These are phyloP conservation scores for Aspergillus sp. DNA, from an alignment of 2,329 filamentous ascomycete species.

Conservation along the genomic window DNA sequence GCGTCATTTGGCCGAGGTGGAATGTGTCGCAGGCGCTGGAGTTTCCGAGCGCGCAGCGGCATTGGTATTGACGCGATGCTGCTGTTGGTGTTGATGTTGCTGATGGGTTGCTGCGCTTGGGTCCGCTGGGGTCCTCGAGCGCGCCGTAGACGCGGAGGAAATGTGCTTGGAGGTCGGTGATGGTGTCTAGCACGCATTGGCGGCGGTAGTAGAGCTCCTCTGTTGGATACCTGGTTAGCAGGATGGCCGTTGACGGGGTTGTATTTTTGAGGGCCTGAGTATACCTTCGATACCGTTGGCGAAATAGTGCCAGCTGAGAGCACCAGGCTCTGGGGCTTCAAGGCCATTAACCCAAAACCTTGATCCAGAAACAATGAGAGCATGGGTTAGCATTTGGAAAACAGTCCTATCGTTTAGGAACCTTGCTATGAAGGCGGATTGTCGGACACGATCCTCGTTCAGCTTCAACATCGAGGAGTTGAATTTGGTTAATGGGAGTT, in stretches of 20 bases:
- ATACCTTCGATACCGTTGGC: slow-evolving; percentile 42
- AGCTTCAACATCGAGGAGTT: slow-evolving; percentile 27
- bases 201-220: slow-evolving; percentile 46
- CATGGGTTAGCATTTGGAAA: slow-evolving; percentile 33
- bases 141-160: slow-evolving; percentile 44
- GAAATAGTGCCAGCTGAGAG: slow-evolving; percentile 38
- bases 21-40: slow-evolving; percentile 46
- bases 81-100: slow-evolving; percentile 5
- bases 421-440: slow-evolving; percentile 38
- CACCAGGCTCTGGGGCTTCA: slow-evolving; percentile 19
- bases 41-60: slow-evolving; percentile 42
- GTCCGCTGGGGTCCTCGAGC: slow-evolving; percentile 26
- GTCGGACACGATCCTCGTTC: slow-evolving; percentile 41
- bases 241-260: neutral
- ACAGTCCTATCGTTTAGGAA: slow-evolving; percentile 30
- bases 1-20: slow-evolving; percentile 45
- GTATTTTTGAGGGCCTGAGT: neutral
- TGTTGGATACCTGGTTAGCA: slow-evolving; percentile 18
- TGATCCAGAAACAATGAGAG: slow-evolving; percentile 38
- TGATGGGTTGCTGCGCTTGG: slow-evolving; percentile 15
- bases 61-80: slow-evolving; percentile 34
- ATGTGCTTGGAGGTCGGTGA: slow-evolving; percentile 43
- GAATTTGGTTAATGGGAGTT: slow-evolving; percentile 24
- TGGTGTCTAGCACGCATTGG: slow-evolving; percentile 42
- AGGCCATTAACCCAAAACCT: slow-evolving; percentile 34